A percentile compares a stretch with the other conserved stretches of the same genome.
Evolutionary conservation across 306 rosid species (phyloP).

Genomic region (Vigna nakashimae): DNA sequence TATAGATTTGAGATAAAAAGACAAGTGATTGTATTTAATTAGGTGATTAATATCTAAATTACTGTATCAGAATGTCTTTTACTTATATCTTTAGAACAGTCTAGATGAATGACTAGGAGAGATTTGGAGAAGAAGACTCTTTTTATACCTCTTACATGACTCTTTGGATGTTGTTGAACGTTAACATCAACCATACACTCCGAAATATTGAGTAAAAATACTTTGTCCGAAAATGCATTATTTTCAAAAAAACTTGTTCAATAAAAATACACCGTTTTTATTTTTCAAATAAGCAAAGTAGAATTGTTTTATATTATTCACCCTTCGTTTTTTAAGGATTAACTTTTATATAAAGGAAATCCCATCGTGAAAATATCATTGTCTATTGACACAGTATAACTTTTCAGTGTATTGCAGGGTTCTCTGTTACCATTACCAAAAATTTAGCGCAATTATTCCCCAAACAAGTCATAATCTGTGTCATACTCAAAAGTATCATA

Average conservation of each 20-base stretch:
- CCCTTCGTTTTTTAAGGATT: background rate
- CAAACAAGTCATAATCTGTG: slow-evolving; percentile 11
- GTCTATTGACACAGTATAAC: background rate
- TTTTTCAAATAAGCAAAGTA: too few relatives aligned
- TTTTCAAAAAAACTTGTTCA: background rate
- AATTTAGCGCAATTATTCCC: background rate
- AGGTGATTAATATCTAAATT: too few relatives aligned
- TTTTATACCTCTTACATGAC: too few relatives aligned
- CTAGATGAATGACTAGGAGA: too few relatives aligned
- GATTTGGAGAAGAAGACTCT: too few relatives aligned
- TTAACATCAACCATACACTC: too few relatives aligned
- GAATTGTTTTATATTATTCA: too few relatives aligned
- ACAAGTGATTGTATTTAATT: too few relatives aligned
- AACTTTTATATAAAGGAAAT: background rate
- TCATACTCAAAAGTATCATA: background rate
- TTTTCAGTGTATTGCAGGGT: background rate
- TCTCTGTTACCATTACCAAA: background rate
- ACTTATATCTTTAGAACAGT: too few relatives aligned
- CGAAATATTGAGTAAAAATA: background rate
- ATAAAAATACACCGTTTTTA: background rate
- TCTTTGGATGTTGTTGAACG: too few relatives aligned
- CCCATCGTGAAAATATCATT: background rate
- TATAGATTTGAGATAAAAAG: too few relatives aligned
- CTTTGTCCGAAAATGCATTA: background rate
- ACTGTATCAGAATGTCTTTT: too few relatives aligned